phyloP scores from a whole-genome alignment of 2,329 filamentous ascomycete species.

The Cryphonectria japonica region DNA sequence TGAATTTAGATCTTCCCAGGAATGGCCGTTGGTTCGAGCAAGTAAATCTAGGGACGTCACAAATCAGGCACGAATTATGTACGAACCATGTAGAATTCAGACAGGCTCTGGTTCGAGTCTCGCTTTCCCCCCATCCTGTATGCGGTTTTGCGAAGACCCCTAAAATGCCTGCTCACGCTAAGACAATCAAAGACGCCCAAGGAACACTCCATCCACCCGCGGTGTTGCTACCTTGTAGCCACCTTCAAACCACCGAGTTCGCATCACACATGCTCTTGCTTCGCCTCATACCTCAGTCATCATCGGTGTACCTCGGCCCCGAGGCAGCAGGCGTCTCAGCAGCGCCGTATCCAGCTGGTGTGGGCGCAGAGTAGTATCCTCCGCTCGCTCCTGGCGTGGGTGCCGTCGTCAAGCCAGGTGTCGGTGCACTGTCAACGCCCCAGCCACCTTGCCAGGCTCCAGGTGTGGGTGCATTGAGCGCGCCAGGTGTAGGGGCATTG shows the following conservation, averaged over 20 bases:
- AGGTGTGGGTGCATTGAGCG: conserved; percentile 69
- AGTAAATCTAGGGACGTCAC: background rate
- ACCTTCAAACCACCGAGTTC: background rate
- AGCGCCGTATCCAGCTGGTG: conserved; percentile 63
- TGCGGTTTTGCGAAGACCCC: background rate
- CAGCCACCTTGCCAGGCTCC: conserved; percentile 65
- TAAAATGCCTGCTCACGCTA: background rate
- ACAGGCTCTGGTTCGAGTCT: background rate
- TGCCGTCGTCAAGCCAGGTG: conserved; percentile 62
- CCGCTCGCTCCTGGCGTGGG: conserved; percentile 72
- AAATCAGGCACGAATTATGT: background rate
- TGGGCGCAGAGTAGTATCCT: conserved; percentile 64
- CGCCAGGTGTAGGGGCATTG: conserved; percentile 66
- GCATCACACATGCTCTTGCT: background rate
- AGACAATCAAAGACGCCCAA: conserved; percentile 1
- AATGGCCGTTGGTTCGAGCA: background rate
- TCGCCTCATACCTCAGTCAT: conserved; percentile 42
- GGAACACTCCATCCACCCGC: background rate
- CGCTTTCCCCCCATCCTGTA: background rate
- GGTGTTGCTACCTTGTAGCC: background rate
- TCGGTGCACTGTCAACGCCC: conserved; percentile 67
- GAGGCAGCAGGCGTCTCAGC: conserved; percentile 66
- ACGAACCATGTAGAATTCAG: background rate
- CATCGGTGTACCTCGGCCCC: conserved; percentile 58
- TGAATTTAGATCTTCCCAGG: too few relatives aligned